A percentile compares a stretch with the other conserved stretches of the same genome.
These are phyloP conservation scores for Salvia miltiorrhiza DNA, from an alignment of 257 asterid species.

Conservation along the genomic window DNA sequence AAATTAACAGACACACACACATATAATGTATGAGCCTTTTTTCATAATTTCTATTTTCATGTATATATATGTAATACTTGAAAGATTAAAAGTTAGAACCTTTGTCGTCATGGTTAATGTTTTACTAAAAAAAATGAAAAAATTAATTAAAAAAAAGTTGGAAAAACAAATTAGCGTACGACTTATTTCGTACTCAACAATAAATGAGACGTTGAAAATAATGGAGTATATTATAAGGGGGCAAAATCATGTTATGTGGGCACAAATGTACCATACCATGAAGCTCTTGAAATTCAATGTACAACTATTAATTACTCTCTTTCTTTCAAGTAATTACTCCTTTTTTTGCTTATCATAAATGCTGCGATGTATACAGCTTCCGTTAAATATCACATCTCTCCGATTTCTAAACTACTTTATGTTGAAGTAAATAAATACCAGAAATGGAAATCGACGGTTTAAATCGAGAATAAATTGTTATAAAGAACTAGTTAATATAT, in stretches of 20 bases:
- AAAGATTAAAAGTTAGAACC: neutral
- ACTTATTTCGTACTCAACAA: constrained; percentile 8
- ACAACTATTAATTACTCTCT: neutral
- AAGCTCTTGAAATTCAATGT: neutral
- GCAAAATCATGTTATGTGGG: constrained; percentile 18
- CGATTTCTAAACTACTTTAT: neutral
- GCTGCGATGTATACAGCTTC: neutral
- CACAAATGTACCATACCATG: neutral
- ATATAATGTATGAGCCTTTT: too few species aligned
- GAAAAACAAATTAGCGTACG: neutral
- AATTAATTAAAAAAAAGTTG: neutral
- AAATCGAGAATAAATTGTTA: neutral
- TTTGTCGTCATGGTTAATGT: neutral
- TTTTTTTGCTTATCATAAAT: neutral
- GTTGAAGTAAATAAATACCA: neutral
- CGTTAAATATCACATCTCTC: neutral
- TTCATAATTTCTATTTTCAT: too few species aligned
- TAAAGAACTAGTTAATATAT: too few species aligned
- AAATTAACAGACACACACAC: too few species aligned
- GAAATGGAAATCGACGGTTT: neutral
- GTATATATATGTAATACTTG: neutral
- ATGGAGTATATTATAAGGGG: neutral
- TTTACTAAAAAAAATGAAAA: too few species aligned
- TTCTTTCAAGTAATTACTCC: too few species aligned
- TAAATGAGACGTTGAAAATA: neutral